These are phyloP conservation scores for Arbutus unedo DNA, from an alignment of 148 eudicot species.

Conservation along the genomic window DNA sequence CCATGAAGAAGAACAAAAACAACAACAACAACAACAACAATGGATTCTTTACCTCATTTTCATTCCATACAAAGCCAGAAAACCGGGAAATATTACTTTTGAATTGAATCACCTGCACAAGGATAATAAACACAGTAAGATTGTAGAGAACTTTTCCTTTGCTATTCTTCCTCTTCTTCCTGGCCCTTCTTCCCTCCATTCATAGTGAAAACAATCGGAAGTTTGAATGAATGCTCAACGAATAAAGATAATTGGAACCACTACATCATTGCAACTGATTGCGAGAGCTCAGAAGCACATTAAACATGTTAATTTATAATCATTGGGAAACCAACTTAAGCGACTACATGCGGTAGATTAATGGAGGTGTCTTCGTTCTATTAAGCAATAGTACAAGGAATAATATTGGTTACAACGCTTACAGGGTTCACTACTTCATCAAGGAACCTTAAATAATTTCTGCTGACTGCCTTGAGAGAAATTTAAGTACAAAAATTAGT, in stretches of 20 bases:
- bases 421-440: not conserved
- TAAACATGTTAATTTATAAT: not conserved
- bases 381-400: not conserved
- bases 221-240: not conserved
- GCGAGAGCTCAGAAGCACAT: not conserved
- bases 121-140: not conserved
- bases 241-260: not conserved
- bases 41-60: slow-evolving; percentile 62
- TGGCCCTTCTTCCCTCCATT: not conserved
- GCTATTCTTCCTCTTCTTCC: not conserved
- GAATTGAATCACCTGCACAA: slow-evolving; percentile 66
- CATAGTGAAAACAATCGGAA: not conserved
- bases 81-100: slow-evolving; percentile 79
- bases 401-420: not conserved
- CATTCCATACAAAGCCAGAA: slow-evolving; percentile 95
- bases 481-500: not conserved
- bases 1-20: not conserved
- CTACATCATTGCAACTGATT: not conserved
- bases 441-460: not conserved
- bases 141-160: not conserved
- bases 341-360: not conserved
- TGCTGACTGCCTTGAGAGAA: not conserved
- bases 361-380: not conserved
- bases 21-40: not conserved
- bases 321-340: not conserved